Evolutionary conservation across 2,329 filamentous ascomycete species (phyloP).

Genomic region (Calonectria pauciramosa): DNA sequence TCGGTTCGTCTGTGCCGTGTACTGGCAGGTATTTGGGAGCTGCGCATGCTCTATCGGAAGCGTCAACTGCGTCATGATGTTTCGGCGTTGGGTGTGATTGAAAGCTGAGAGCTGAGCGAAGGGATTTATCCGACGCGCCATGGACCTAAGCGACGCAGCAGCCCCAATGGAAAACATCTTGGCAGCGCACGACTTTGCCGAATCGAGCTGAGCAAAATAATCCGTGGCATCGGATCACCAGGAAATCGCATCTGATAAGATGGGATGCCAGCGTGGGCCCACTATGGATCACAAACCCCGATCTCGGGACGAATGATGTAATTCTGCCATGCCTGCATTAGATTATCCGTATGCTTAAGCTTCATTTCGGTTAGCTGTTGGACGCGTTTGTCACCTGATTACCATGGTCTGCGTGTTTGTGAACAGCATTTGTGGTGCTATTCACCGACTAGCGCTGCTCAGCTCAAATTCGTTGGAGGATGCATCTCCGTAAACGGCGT

Average conservation of each 20-base stretch:
- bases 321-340: not conserved
- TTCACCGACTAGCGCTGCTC: not conserved
- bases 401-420: too few species aligned
- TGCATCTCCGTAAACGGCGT: not conserved
- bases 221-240: not conserved
- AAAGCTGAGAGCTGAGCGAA: not conserved
- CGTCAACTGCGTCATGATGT: constrained; percentile 27
- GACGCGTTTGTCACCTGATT: not conserved
- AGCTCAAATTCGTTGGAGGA: not conserved
- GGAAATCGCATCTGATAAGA: constrained; percentile 25
- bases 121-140: not conserved
- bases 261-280: constrained; percentile 16
- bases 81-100: not conserved
- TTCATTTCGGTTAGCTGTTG: not conserved
- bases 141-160: not conserved
- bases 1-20: constrained; percentile 40
- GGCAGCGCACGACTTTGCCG: not conserved
- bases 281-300: not conserved
- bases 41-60: constrained; percentile 34
- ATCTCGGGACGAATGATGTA: constrained; percentile 7
- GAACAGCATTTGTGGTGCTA: not conserved
- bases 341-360: not conserved
- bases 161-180: not conserved
- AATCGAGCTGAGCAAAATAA: not conserved
- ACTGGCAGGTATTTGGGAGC: constrained; percentile 47